Evolutionary conservation across 2,329 filamentous ascomycete species (phyloP), one percentile per base, ranked within the genome.

Genomic region (Parastagonospora avenae): DNA sequence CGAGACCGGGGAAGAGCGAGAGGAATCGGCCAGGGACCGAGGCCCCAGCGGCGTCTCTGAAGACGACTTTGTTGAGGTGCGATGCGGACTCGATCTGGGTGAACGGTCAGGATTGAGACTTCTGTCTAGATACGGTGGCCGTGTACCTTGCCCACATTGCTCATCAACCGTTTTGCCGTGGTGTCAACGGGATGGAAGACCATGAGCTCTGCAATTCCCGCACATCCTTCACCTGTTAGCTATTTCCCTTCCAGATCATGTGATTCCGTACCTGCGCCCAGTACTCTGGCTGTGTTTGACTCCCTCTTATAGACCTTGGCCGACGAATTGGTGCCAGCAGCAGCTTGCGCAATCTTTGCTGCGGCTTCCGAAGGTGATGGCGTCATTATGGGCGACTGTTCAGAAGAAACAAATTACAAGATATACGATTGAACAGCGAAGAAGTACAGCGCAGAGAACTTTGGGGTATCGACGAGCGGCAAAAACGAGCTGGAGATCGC

Each of bases 161-260:
- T 97, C 94, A 99, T 99, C 77, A 99, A 85, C 64, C 94, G 91
- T 83, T 99, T 99, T 59, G 94, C 93, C 69, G 95, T 97, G 43
- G 94, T 99, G 79, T 99, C 94, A 75, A 99, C 91, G 65, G 63
- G 56, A 54, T 74, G 60, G 82, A 97, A 97, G 75, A 97, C 86
- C 70, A 91, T 86, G 70, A 97, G 82, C 79, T 97, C 93, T 67
- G 92, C 88, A 75, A 97, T 93, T 80, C 92, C 92, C 71, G 92
- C 92, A 71, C 87, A 91, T 71, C 92, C 92, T 97, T 33, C 19
- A 24, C 36, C n/a, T 11, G 46, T 71, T 31, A 67, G 58, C 42
- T 24, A 8, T n/a, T 38, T 16, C 7, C 12, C 4, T 6, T 27
- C 9, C 8, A 19, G 19, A 40, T 27, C 8, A 31, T 14, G 8